Evolutionary conservation across 2,329 filamentous ascomycete genomes (phyloP), one percentile per base, ranked within the genome.

Genomic region (Diaporthe ilicicola): DNA sequence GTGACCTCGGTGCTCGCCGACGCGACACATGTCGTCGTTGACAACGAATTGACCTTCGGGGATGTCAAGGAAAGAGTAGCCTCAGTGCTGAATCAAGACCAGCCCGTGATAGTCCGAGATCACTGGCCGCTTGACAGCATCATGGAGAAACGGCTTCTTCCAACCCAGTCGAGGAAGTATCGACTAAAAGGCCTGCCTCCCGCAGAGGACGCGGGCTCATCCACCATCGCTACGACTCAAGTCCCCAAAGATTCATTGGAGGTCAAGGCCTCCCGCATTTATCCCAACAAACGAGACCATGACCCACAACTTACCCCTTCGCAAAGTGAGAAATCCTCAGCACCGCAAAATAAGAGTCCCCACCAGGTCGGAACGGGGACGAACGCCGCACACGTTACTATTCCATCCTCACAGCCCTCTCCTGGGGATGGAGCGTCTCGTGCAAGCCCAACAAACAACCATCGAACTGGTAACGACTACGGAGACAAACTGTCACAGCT

Each of bases 11-110:
- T 85, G 0, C 88, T 91, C 77, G 79, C 75, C 0, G 81, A 81
- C 27, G 88, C 96, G 19, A 97, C 92, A 0, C 94, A 97, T 81
- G 83, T 97, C 61, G 86, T 98, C 71, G 91, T 94, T 1, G 95
- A 98, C 77, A 91, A 90, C 74, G 81, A 81, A 1, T 81, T 96
- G 62, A 83, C 82, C 0, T 95, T 90, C 77, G 80, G 85, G 4
- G 88, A 94, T 70, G 83, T 97, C 8, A 79, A 91, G 68, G 53
- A 68, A 34, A 85, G 88, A 72, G 78, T 94, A 4, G 85, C 86
- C 70, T 37, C 75, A 76, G 37, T 72, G 73, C n/a, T 76, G 53
- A 42, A 75, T 62, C 27, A 73, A 0, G 69, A 72, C 1, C 75
- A 82, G 53, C 78, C 82, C 7, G 76, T 85, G 2, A 75, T 97